Evolutionary conservation across 352 stramenopile genomes (phyloP).

Genomic region (Phytophthora colocasiae): DNA sequence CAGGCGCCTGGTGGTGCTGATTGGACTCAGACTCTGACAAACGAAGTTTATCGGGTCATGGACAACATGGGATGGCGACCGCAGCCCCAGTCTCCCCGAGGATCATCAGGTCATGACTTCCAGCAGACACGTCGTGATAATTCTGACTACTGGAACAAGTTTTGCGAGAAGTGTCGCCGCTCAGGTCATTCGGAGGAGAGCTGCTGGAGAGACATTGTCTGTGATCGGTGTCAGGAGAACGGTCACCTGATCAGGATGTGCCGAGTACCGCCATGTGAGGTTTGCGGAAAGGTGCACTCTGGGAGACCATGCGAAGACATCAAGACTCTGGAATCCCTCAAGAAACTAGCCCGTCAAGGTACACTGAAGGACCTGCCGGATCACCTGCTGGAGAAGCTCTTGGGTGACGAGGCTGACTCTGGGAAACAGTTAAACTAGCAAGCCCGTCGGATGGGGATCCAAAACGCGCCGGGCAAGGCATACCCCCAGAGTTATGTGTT

Average conservation of each 20-base stretch:
- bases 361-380: background rate
- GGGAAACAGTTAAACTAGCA: constrained; percentile 23
- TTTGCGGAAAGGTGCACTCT: background rate
- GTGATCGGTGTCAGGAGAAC: background rate
- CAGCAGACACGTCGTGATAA: background rate
- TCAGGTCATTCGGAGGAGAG: background rate
- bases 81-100: background rate
- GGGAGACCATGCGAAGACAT: background rate
- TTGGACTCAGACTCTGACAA: background rate
- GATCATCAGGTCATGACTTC: background rate
- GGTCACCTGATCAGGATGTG: background rate
- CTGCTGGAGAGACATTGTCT: constrained; percentile 3
- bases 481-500: constrained; percentile 14
- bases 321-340: background rate
- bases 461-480: constrained; percentile 13
- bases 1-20: background rate
- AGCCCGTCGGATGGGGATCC: constrained; percentile 21
- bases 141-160: background rate
- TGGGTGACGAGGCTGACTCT: background rate
- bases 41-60: background rate
- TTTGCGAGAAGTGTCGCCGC: background rate
- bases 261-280: background rate
- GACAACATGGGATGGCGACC: background rate
- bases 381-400: background rate
- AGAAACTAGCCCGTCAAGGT: background rate